Base-by-base conservation (phyloP, 2,329 filamentous ascomycete genomes). In the Fusarium irregulare region DNA sequence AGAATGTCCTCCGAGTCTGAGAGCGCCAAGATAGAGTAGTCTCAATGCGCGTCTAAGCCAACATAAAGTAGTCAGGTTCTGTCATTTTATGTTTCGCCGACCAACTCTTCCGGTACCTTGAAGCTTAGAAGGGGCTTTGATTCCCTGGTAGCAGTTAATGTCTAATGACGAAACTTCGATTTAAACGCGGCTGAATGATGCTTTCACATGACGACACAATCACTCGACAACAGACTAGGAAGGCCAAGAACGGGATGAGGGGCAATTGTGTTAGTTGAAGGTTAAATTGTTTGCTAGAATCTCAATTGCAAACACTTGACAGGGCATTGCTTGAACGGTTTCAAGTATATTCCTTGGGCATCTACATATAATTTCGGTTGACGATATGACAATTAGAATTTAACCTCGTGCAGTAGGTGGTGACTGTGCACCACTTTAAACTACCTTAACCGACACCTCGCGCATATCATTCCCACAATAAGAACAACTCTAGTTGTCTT, bases 181-280 rank as follows among this genome's bases (percentile, higher is more conserved):
- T 53, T 30, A 45, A 32, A 57, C 30, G 46, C 42, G 34, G 56
- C 42, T 50, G 45, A 54, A 47, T 28, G 65, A 51, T 57, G 59
- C 55, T 68, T 71, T 71, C 64, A 71, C 56, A 73, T 72, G 58
- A 70, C 49, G 47, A 49, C 55, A 58, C 56, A 59, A 60, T 51
- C 56, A 51, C 56, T 71, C 56, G 37, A 71, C 47, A n/a, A 50
- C 44, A n/a, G 54, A 37, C 42, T 46, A 56, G 53, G 67, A 57
- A 63, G 32, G 37, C 23, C 20, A 53, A 56, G 41, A 53, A 25
- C 20, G 21, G 20, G 16, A 37, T 41, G 20, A 13, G 41, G 25
- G 47, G 59, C 27, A 47, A 21, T 23, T 40, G 3, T 16, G 28
- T 7, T 23, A 16, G 9, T 6, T 59, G 13, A 28, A 21, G 7